These are phyloP conservation scores for Alloascoidea hylecoeti DNA, from an alignment of 805 yeast species.

Conservation along the genomic window DNA sequence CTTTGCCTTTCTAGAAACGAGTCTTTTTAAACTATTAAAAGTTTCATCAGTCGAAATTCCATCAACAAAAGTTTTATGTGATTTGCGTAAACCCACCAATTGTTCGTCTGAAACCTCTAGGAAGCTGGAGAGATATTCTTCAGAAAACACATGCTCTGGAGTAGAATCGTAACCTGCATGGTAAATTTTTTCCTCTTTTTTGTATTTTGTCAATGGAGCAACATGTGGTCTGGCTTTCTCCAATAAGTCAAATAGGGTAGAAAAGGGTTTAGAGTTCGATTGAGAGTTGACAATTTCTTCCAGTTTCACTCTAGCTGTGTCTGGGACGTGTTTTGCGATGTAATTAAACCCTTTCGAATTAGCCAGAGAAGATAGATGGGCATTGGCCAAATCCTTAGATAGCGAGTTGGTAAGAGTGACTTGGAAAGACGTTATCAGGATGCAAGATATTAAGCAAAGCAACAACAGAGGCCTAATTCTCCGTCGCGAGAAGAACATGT, in stretches of 20 bases:
- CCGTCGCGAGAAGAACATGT: no score
- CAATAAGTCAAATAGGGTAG: not conserved
- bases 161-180: conserved; percentile 1
- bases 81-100: conserved; percentile 17
- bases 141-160: conserved; percentile 16
- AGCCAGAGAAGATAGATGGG: not conserved
- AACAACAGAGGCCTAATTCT: no score
- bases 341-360: not conserved
- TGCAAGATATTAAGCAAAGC: no score
- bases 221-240: not conserved
- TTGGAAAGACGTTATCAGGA: not conserved
- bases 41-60: conserved; percentile 7
- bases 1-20: not conserved
- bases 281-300: not conserved
- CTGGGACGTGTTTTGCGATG: conserved; percentile 1
- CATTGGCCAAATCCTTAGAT: not conserved
- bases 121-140: conserved; percentile 19
- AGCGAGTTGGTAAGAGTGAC: conserved; percentile 1
- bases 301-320: not conserved
- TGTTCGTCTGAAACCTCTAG: conserved; percentile 19
- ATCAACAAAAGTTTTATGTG: conserved; percentile 6
- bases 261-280: not conserved
- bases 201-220: not conserved
- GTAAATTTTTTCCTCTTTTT: not conserved
- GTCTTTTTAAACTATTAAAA: conserved; percentile 17